phyloP scores from a whole-genome alignment of 2,329 filamentous ascomycete genomes.

The Geosmithia flava region DNA sequence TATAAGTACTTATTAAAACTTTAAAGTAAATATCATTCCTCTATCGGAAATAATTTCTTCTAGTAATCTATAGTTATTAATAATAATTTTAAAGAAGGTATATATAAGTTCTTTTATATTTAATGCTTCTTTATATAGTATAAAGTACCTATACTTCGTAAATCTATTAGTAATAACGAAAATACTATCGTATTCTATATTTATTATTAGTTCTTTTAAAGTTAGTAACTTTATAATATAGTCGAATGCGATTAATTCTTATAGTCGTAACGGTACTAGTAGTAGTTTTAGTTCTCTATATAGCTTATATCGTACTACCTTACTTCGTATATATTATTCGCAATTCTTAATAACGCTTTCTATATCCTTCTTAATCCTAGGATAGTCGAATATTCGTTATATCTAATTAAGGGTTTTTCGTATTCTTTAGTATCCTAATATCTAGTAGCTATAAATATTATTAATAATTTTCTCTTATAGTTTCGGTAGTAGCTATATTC shows the following conservation, averaged over 20 bases:
- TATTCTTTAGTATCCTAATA: background rate
- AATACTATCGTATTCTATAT: conserved; percentile 1
- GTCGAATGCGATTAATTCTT: conserved; percentile 2
- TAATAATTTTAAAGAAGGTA: background rate
- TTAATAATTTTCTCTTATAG: conserved; percentile 3
- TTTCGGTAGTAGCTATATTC: conserved; percentile 2
- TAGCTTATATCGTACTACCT: conserved; percentile 5
- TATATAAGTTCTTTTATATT: conserved; percentile 1
- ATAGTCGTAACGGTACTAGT: conserved; percentile 3
- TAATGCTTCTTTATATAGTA: conserved; percentile 1
- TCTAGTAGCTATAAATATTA: conserved; percentile 2
- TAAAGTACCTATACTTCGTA: conserved; percentile 3
- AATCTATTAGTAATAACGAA: conserved; percentile 3
- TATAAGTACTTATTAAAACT: conserved; percentile 1
- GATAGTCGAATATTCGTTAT: conserved; percentile 1
- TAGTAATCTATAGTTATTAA: conserved; percentile 1
- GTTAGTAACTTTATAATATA: conserved; percentile 4
- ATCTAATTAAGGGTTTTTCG: conserved; percentile 1
- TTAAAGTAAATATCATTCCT: conserved; percentile 1
- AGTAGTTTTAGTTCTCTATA: conserved; percentile 5
- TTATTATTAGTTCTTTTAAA: conserved; percentile 3
- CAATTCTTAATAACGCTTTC: conserved; percentile 4
- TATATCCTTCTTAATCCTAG: conserved; percentile 3
- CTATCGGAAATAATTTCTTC: conserved; percentile 2
- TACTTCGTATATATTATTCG: conserved; percentile 3